phyloP scores from a whole-genome alignment of 192 early-diverging fungal species.

The Podila epicladia region DNA sequence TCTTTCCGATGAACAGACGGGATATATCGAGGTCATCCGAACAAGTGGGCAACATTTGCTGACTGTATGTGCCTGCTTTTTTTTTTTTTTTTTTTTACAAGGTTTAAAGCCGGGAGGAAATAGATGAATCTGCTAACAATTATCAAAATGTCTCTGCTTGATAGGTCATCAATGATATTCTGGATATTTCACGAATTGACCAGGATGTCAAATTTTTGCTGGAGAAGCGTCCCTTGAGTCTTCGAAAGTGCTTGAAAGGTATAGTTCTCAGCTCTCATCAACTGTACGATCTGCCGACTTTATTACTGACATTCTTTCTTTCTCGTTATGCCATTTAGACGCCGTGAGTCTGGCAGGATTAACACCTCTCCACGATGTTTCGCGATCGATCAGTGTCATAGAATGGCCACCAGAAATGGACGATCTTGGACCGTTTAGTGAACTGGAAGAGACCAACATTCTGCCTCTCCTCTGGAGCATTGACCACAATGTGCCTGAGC shows the following conservation, averaged over 20 bases:
- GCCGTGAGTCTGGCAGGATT: conserved; percentile 48
- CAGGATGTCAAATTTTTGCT: conserved; percentile 64
- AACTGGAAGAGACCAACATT: conserved; percentile 40
- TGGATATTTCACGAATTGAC: conserved; percentile 65
- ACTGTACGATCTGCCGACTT: neutral
- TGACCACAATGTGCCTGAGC: conserved; percentile 59
- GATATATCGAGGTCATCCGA: conserved; percentile 63
- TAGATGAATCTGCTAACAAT: neutral
- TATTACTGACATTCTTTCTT: neutral
- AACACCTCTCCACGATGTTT: conserved; percentile 44
- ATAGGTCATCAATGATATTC: conserved; percentile 65
- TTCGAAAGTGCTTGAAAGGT: conserved; percentile 67
- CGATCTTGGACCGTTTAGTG: conserved; percentile 29
- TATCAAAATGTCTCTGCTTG: neutral
- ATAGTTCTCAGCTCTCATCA: neutral
- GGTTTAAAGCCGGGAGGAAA: neutral
- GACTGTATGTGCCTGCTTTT: conserved; percentile 48
- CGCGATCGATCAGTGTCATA: conserved; percentile 42
- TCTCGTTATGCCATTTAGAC: conserved; percentile 4
- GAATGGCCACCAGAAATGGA: conserved; percentile 51
- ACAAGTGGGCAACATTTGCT: conserved; percentile 67
- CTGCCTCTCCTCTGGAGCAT: conserved; percentile 62
- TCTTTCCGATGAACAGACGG: conserved; percentile 58
- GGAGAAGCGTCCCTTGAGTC: conserved; percentile 57
- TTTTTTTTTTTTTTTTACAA: conserved; percentile 12